phyloP scores from a whole-genome alignment of 176 grass and related monocot genomes.

The Oryza meridionalis region DNA sequence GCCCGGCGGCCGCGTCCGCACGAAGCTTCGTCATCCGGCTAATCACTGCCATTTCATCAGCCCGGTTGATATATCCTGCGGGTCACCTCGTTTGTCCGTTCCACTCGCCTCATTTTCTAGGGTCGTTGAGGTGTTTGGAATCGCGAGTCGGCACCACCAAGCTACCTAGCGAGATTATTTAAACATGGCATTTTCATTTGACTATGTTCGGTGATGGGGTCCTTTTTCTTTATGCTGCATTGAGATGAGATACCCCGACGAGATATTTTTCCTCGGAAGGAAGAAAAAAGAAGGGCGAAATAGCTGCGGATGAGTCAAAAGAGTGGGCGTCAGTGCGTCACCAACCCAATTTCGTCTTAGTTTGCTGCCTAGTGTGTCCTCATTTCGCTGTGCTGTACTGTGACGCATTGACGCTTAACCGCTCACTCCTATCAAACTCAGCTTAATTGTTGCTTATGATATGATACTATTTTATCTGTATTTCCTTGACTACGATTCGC shows the following conservation, averaged over 20 bases:
- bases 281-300: background rate
- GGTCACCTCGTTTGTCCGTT: background rate
- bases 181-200: conserved; percentile 1
- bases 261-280: background rate
- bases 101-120: background rate
- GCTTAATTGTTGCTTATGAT: background rate
- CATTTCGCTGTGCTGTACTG: background rate
- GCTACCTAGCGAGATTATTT: background rate
- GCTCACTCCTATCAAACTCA: conserved; percentile 18
- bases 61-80: background rate
- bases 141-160: background rate
- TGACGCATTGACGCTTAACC: background rate
- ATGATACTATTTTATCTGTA: background rate
- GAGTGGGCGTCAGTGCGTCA: background rate
- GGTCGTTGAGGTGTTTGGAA: background rate
- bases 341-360: conserved; percentile 6
- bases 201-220: background rate
- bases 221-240: background rate
- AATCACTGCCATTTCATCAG: background rate
- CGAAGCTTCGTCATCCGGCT: background rate
- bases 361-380: too few species aligned
- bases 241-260: background rate
- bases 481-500: conserved; percentile 28
- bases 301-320: background rate
- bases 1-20: background rate